Evolutionary conservation across 148 eudicot genomes (phyloP).

Genomic region (Persicaria tinctoria): DNA sequence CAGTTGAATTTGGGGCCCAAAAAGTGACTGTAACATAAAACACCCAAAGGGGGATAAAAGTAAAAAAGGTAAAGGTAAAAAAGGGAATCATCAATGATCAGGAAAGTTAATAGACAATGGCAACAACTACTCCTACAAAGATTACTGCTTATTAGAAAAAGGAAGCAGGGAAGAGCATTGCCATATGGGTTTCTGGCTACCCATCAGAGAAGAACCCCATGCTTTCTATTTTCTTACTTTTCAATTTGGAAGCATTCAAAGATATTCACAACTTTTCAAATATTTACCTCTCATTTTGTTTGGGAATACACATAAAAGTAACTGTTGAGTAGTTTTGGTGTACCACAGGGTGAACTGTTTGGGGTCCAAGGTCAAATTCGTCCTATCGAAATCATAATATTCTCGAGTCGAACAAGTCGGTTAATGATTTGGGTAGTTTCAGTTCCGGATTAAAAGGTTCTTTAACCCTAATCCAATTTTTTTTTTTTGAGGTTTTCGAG

Average conservation of each 20-base stretch:
- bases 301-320: not conserved
- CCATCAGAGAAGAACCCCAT: constrained; percentile 17
- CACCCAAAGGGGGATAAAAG: not conserved
- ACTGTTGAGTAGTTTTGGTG: not conserved
- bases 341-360: not conserved
- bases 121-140: not conserved
- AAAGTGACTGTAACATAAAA: not conserved
- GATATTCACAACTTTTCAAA: not conserved
- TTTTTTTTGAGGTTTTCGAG: not conserved
- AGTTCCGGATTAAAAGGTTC: not conserved
- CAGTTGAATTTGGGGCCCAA: not conserved
- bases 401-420: not conserved
- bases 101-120: not conserved
- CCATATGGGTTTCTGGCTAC: constrained; percentile 15
- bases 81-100: not conserved
- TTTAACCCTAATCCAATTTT: not conserved
- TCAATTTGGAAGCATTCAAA: constrained; percentile 20
- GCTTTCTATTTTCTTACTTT: constrained; percentile 14
- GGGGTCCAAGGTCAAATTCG: not conserved
- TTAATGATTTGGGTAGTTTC: not conserved
- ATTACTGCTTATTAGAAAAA: not conserved
- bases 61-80: not conserved
- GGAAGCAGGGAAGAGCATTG: not conserved
- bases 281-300: not conserved
- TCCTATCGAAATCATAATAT: not conserved